A percentile compares a stretch with the other conserved stretches of the same genome.
These are phyloP conservation scores for Aureobasidium subglaciale DNA, from an alignment of 2,329 filamentous ascomycete genomes.

Conservation along the genomic window DNA sequence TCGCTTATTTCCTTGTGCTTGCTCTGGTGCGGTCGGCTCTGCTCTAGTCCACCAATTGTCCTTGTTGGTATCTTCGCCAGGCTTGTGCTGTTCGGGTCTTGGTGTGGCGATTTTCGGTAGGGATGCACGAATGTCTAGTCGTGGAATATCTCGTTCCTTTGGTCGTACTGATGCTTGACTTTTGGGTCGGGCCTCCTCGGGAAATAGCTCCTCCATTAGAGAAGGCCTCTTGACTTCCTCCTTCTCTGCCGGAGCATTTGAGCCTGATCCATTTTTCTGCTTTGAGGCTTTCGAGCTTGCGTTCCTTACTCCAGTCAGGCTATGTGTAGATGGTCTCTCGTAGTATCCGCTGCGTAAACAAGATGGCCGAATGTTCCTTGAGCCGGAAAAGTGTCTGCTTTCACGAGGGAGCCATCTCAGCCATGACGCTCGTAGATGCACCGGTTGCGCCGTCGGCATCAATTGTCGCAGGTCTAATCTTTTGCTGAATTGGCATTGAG, in stretches of 20 bases:
- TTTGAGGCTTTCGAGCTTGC: background rate
- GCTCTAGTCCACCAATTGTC: slow-evolving; percentile 1
- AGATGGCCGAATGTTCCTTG: background rate
- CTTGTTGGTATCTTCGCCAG: background rate
- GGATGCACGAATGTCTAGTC: slow-evolving; percentile 18
- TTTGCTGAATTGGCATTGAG: background rate
- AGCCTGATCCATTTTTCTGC: background rate
- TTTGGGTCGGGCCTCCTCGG: slow-evolving; percentile 36
- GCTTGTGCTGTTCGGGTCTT: background rate
- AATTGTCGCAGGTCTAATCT: background rate
- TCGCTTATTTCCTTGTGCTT: background rate
- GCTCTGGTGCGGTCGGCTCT: background rate
- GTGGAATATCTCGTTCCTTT: slow-evolving; percentile 28
- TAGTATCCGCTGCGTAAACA: background rate
- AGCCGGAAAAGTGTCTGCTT: background rate
- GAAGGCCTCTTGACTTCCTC: slow-evolving; percentile 25
- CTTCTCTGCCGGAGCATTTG: background rate
- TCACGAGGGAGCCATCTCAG: slow-evolving; percentile 11
- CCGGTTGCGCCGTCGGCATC: slow-evolving; percentile 11
- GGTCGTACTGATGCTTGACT: slow-evolving; percentile 19
- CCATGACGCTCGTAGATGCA: slow-evolving; percentile 13
- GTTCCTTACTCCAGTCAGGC: background rate
- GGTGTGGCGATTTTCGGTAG: background rate
- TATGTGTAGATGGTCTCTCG: background rate
- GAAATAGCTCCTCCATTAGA: slow-evolving; percentile 48